These are phyloP conservation scores for Geotrichum bryndzae DNA, from an alignment of 1,139 yeast genomes.

Conservation along the genomic window DNA sequence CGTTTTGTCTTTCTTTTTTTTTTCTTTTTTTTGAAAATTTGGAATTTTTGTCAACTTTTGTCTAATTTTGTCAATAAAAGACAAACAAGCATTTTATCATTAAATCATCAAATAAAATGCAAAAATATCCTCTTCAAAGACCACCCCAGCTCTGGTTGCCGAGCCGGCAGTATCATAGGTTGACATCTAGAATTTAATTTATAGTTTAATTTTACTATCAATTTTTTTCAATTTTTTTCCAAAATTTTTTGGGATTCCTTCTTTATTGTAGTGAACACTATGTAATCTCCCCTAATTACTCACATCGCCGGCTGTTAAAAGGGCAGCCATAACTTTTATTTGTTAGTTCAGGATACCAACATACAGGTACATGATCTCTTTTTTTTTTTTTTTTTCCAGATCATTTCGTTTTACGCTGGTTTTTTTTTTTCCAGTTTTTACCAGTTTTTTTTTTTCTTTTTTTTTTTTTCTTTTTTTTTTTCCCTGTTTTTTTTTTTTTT, in stretches of 20 bases:
- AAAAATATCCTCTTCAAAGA: no score
- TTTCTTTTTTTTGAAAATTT: background rate
- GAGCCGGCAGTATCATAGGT: no score
- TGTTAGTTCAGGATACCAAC: background rate
- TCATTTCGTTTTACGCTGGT: background rate
- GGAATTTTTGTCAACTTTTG: background rate
- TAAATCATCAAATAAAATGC: no score
- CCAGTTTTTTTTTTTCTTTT: background rate
- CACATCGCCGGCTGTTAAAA: background rate
- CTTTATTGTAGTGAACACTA: background rate
- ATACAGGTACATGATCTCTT: background rate
- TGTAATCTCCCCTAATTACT: background rate
- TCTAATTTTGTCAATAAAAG: no score
- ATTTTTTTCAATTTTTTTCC: no score
- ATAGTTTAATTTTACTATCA: no score
- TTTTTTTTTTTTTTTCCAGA: background rate
- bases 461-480: slow-evolving; percentile 4
- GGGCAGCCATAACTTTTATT: background rate
- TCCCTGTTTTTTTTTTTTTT: slow-evolving; percentile 3
- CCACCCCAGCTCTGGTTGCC: no score
- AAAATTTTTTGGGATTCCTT: no score
- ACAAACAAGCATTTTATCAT: no score
- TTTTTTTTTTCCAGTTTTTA: background rate
- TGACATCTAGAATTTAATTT: no score
- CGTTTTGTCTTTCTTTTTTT: background rate